Base-by-base conservation (phyloP, 371 early-diverging fungal species). In the Smittium mucronatum region DNA sequence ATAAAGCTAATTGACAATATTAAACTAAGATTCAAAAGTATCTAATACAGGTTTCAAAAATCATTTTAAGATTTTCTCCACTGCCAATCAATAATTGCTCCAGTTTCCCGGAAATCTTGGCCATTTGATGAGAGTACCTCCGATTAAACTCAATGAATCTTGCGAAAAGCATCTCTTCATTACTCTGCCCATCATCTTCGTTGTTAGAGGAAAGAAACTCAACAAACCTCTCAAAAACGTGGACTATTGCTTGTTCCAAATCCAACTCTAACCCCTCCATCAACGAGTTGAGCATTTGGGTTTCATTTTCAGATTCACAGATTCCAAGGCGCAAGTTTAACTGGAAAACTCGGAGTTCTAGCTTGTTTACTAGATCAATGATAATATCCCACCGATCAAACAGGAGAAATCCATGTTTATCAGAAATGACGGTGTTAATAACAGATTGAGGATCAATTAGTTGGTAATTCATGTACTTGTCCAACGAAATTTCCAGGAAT, bases 391-490 rank as follows among this genome's bases (percentile, higher is more conserved):
- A 47, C 21, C 21, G 5, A 11, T 47, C 47, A 47, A 47, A 47
- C 11, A 47, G 21, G 11, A 47, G 21, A 47, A 47, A 47, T 21
- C 21, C 28, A 83, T 80, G 1, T 76, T 5, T 47, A 47, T 47
- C 66, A 64, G 82, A 81, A 74, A 94, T 87, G 17, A 88, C 78
- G 90, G 92, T 89, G 29, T 82, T 78, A 31, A 95, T 82, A 34
- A 96, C 87, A 25, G 87, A 84, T 30, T 80, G 76, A 29, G 93
- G 90, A 70, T 93, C 93, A 67, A 95, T 83, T 2, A 97, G 85
- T 59, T 93, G 87, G 81, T 97, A 97, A 75, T 92, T 94, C 68
- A 93, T 77, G 70, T 95, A 81, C 78, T 94, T 93, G 76, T 93
- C 94, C 71, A 95, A 75, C 34, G 91, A 76, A 70, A 97, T 93